Evolutionary conservation across 257 asterid species (phyloP), one percentile per base, ranked within the genome.

Genomic region (Paraleonurus japonicus): DNA sequence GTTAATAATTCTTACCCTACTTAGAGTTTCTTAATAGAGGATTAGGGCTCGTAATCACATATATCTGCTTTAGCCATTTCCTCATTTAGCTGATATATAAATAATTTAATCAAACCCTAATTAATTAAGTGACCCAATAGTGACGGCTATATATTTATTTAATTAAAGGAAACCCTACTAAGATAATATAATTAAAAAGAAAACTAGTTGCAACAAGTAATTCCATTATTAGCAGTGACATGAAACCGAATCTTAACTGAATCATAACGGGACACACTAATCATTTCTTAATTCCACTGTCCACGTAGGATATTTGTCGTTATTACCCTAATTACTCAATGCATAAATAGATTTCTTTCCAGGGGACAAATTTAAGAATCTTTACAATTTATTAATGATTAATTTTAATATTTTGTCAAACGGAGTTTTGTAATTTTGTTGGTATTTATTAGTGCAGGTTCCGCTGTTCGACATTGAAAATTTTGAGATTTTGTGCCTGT

Each of bases 241-340:
- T 55, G 63, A 78, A 68, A 69, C 67, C 73, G 83, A 82, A 78
- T 82, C 86, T 69, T 41, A 72, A 69, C 73, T 13, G 64, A 75
- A 78, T 79, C 86, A 59, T 7, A 20, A 59, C 33, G 78, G 78
- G 81, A 2, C 83, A 70, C 77, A 51, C 75, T 76, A 60, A 68
- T 41, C 23, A 73, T 60, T 75, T 78, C 73, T 82, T 79, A 76
- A 78, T 78, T 45, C 41, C 2, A 33, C 24, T 72, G 24, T 27
- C 51, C 72, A 69, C 73, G 71, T 69, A 24, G 28, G 79, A 37
- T 72, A 17, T 79, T 79, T 79, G 83, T 82, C 32, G 43, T 64
- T 72, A 78, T 67, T 75, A 60, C 23, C 23, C 22, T 67, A 72
- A 76, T 15, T 22, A 68, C 70, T 67, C 51, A 59, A n/a, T 59